Evolutionary conservation across 2,329 filamentous ascomycete species (phyloP).

Genomic region (Lecanosticta acicola): DNA sequence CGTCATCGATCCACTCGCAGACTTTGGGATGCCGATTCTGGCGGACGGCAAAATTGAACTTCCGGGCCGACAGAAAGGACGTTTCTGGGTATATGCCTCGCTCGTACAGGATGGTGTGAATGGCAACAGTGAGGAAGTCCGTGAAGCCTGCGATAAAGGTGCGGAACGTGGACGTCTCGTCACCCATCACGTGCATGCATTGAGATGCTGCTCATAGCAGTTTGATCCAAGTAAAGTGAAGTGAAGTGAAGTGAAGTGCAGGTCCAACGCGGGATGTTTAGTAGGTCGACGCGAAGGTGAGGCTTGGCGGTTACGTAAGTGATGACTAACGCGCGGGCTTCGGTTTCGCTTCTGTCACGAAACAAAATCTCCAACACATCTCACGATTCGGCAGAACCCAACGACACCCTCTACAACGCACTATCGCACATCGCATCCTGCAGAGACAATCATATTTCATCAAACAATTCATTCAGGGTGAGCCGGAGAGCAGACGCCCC

Average conservation of each 20-base stretch:
- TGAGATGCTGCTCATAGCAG: too few species aligned
- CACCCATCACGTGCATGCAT: slow-evolving; percentile 12
- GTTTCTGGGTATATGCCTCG: slow-evolving; percentile 69
- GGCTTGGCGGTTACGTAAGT: too few species aligned
- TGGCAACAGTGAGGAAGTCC: slow-evolving; percentile 72
- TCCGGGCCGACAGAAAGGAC: slow-evolving; percentile 72
- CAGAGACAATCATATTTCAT: not conserved
- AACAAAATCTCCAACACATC: too few species aligned
- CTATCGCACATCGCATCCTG: not conserved
- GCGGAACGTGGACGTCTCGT: slow-evolving; percentile 39
- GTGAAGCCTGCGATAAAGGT: slow-evolving; percentile 64
- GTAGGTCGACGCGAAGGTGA: too few species aligned
- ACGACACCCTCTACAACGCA: too few species aligned
- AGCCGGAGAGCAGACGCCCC: not conserved
- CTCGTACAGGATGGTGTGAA: slow-evolving; percentile 82
- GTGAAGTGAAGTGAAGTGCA: too few species aligned
- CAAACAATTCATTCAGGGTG: not conserved
- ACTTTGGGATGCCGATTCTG: slow-evolving; percentile 82
- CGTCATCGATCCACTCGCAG: slow-evolving; percentile 79
- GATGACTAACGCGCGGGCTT: too few species aligned
- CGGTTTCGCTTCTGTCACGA: too few species aligned
- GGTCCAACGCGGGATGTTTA: too few species aligned
- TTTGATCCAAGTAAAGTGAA: too few species aligned
- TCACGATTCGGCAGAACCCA: too few species aligned
- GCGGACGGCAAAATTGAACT: slow-evolving; percentile 77